A percentile compares a stretch with the other conserved stretches of the same genome.
phyloP scores from a whole-genome alignment of 2,329 filamentous ascomycete species.

The Sordariomycetes sp. region DNA sequence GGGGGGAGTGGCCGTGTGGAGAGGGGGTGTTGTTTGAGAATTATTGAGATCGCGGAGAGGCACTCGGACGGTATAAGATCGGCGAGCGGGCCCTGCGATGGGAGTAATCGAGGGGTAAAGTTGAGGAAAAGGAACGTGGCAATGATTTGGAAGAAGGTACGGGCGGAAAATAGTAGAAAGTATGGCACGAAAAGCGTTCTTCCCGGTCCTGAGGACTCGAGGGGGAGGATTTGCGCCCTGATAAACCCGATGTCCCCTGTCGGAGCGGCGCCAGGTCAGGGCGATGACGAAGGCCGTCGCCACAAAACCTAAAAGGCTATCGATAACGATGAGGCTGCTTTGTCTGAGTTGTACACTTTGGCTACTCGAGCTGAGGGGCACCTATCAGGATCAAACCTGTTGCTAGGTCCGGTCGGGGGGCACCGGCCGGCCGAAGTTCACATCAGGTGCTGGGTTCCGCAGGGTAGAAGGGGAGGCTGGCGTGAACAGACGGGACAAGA shows the following conservation, averaged over 20 bases:
- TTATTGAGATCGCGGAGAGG: constrained; percentile 10
- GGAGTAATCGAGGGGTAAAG: constrained; percentile 3
- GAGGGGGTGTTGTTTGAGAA: constrained; percentile 12
- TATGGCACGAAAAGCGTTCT: neutral
- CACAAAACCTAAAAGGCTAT: neutral
- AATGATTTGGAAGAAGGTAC: neutral
- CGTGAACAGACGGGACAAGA: neutral
- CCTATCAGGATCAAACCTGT: constrained; percentile 3
- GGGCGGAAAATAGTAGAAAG: neutral
- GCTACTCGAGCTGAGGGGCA: neutral
- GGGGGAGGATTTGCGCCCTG: neutral
- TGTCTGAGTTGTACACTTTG: neutral
- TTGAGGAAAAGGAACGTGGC: neutral
- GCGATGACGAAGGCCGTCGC: neutral
- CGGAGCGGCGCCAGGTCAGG: neutral
- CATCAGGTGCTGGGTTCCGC: neutral
- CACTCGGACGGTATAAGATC: neutral
- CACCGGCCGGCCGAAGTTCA: neutral
- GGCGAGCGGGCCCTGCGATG: constrained; percentile 2
- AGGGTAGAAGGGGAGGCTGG: neutral
- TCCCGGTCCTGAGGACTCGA: neutral
- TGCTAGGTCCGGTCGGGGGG: neutral
- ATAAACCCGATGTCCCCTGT: neutral
- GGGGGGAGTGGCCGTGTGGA: constrained; percentile 1
- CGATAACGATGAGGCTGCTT: neutral